Conservation (phyloP, 2,329 filamentous ascomycete genomes). For the Aspergillus arachidicola region DNA sequence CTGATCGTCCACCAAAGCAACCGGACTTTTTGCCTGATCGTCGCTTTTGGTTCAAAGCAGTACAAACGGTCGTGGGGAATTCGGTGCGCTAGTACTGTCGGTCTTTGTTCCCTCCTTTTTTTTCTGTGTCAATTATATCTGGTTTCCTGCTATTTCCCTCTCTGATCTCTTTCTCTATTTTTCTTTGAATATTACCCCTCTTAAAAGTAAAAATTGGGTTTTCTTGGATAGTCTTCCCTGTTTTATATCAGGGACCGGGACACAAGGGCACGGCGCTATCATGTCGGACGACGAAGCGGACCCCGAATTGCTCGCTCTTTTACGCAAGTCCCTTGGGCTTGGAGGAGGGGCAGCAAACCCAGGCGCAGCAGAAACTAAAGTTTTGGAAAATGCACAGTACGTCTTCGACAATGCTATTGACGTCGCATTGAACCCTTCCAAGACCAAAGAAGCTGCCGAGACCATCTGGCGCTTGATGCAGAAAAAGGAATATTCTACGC, state of each 20-base stretch:
- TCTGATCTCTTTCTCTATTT: neutral
- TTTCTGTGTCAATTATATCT: neutral
- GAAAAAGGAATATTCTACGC: conserved; percentile 77
- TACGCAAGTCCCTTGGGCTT: conserved; percentile 75
- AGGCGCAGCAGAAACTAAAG: conserved; percentile 72
- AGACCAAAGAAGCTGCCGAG: conserved; percentile 79
- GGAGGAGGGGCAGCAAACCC: conserved; percentile 58
- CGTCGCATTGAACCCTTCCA: conserved; percentile 81
- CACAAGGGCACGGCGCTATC: conserved; percentile 19
- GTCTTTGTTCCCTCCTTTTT: neutral
- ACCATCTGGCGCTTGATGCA: conserved; percentile 82
- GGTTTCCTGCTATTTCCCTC: neutral
- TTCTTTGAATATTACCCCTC: neutral
- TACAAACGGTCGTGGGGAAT: conserved; percentile 2
- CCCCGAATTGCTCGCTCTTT: conserved; percentile 79
- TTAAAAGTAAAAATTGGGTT: neutral
- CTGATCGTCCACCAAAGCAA: neutral
- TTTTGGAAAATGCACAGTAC: conserved; percentile 79
- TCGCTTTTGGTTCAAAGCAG: conserved; percentile 2
- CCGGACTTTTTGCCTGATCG: conserved; percentile 6
- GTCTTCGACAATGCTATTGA: conserved; percentile 93
- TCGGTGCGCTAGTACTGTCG: neutral
- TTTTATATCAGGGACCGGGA: neutral
- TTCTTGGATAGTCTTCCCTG: neutral
- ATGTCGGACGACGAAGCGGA: conserved; percentile 96